Evolutionary conservation across 306 rosid species (phyloP).

Genomic region (Cicer pinnatifidum): DNA sequence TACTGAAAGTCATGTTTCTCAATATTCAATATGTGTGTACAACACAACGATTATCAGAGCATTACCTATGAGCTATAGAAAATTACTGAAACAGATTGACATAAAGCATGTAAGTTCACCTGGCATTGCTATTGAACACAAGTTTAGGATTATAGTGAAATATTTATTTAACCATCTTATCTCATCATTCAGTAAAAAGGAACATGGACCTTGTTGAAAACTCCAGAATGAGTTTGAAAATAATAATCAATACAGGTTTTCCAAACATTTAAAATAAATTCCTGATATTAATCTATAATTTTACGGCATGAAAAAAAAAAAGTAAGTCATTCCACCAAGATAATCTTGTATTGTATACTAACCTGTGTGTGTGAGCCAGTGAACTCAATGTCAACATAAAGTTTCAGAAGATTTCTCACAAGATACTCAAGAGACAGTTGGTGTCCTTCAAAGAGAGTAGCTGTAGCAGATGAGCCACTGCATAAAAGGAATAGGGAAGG

Average conservation of each 20-base stretch:
- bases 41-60: neutral
- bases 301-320: constrained; percentile 1
- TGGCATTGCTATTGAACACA: constrained; percentile 22
- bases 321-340: constrained; percentile 17
- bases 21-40: neutral
- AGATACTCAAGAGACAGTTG: constrained; percentile 90
- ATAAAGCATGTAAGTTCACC: constrained; percentile 21
- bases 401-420: constrained; percentile 94
- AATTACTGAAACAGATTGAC: constrained; percentile 39
- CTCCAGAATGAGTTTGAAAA: constrained; percentile 29
- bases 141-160: constrained; percentile 12
- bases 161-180: constrained; percentile 10
- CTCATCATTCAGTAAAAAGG: constrained; percentile 1
- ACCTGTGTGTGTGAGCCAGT: constrained; percentile 99
- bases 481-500: constrained; percentile 40
- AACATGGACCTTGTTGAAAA: constrained; percentile 28
- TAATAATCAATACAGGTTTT: constrained; percentile 28
- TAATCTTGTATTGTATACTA: constrained; percentile 42
- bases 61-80: constrained; percentile 17
- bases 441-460: constrained; percentile 93
- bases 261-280: constrained; percentile 30
- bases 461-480: constrained; percentile 78
- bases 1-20: constrained; percentile 2
- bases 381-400: constrained; percentile 97
- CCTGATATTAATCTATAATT: constrained; percentile 23